These are phyloP conservation scores for Cercospora sp. DNA, from an alignment of 2,329 filamentous ascomycete species.

Conservation along the genomic window DNA sequence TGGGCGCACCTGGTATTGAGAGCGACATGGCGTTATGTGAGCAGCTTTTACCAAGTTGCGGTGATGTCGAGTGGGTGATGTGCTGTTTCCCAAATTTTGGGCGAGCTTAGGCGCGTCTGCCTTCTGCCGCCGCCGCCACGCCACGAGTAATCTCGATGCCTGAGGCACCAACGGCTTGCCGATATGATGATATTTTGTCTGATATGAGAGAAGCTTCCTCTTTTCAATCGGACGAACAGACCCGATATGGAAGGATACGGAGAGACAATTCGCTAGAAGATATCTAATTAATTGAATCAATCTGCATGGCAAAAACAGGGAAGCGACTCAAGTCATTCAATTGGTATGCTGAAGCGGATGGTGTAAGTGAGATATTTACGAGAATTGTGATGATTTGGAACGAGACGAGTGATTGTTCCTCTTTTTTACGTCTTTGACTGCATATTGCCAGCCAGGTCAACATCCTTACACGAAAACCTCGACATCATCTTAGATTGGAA, in stretches of 20 bases:
- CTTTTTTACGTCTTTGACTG: not conserved
- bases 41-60: not conserved
- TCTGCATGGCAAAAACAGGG: not conserved
- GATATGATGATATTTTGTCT: too few relatives aligned
- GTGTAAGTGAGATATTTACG: not conserved
- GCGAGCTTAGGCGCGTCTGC: conserved; percentile 4
- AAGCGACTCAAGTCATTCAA: not conserved
- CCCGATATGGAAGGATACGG: not conserved
- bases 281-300: not conserved
- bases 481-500: not conserved
- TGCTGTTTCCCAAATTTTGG: conserved; percentile 1
- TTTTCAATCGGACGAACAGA: not conserved
- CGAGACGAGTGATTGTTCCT: not conserved
- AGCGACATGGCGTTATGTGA: conserved; percentile 72
- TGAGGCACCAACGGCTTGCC: not conserved
- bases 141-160: not conserved
- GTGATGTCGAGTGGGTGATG: not conserved
- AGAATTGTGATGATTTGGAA: not conserved
- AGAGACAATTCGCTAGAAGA: not conserved
- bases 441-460: not conserved
- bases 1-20: conserved; percentile 91
- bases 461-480: not conserved
- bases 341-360: not conserved
- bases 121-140: not conserved
- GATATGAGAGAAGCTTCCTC: not conserved